Evolutionary conservation across 2,329 filamentous ascomycete species (phyloP).

Genomic region (Boeremia lycopersici): DNA sequence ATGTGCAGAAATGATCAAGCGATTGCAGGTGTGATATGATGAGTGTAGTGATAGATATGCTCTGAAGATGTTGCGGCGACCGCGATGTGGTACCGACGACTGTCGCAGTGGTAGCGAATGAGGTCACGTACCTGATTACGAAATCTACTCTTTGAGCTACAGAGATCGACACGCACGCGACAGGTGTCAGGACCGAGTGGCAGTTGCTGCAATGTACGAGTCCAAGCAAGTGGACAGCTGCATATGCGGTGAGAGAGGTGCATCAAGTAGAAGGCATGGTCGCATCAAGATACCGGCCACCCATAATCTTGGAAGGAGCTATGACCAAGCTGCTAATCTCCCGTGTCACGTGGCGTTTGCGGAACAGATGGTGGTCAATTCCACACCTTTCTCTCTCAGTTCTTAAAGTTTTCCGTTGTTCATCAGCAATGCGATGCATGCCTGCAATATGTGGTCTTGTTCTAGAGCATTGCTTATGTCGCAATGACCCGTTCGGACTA

Average conservation of each 20-base stretch:
- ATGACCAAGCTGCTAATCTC: conserved; percentile 8
- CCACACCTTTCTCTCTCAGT: background rate
- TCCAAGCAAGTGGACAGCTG: background rate
- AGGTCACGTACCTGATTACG: conserved; percentile 14
- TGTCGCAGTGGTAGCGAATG: conserved; percentile 5
- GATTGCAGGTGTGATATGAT: background rate
- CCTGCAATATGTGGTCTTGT: background rate
- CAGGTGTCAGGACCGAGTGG: background rate
- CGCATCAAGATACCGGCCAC: conserved; percentile 5
- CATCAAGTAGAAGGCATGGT: background rate
- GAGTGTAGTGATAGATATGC: conserved; percentile 1
- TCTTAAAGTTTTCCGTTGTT: background rate
- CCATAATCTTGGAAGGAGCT: conserved; percentile 16
- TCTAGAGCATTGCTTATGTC: background rate
- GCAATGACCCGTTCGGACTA: conserved; percentile 7
- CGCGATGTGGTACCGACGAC: background rate
- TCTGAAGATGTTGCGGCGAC: background rate
- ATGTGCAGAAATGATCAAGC: background rate
- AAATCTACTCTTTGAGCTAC: background rate
- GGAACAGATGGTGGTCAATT: background rate
- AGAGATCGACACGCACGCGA: background rate
- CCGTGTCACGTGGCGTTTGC: conserved; percentile 8
- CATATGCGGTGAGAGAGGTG: background rate
- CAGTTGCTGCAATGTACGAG: background rate
- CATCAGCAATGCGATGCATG: background rate